These are phyloP conservation scores for Tuber umbilicatum DNA, from an alignment of 495 filamentous ascomycete genomes.

Conservation along the genomic window DNA sequence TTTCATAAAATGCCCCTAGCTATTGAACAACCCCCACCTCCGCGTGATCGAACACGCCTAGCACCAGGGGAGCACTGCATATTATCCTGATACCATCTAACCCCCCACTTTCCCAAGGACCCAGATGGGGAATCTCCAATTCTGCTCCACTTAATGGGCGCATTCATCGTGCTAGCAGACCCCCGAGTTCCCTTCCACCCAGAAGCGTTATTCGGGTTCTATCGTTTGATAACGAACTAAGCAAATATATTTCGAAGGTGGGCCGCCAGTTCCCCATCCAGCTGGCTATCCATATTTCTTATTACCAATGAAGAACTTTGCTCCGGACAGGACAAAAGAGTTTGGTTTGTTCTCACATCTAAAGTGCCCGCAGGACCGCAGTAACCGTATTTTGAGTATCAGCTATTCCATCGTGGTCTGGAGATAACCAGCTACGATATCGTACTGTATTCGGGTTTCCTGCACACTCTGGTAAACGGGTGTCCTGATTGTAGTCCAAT, in stretches of 20 bases:
- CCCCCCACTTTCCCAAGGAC: neutral
- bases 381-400: neutral
- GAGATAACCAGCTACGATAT: neutral
- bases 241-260: neutral
- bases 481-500: neutral
- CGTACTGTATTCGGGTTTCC: neutral
- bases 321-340: neutral
- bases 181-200: neutral
- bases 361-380: neutral
- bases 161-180: neutral
- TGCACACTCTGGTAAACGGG: neutral
- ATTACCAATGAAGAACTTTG: neutral
- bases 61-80: neutral
- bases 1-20: neutral
- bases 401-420: neutral
- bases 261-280: neutral
- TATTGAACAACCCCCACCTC: neutral
- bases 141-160: neutral
- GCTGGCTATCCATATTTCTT: neutral
- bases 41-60: neutral
- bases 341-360: neutral
- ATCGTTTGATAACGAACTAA: too few relatives aligned
- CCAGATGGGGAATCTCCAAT: neutral
- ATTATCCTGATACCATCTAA: neutral
- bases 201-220: neutral